Evolutionary conservation across 2,329 filamentous ascomycete genomes (phyloP).

Genomic region (Blastomyces silverae): DNA sequence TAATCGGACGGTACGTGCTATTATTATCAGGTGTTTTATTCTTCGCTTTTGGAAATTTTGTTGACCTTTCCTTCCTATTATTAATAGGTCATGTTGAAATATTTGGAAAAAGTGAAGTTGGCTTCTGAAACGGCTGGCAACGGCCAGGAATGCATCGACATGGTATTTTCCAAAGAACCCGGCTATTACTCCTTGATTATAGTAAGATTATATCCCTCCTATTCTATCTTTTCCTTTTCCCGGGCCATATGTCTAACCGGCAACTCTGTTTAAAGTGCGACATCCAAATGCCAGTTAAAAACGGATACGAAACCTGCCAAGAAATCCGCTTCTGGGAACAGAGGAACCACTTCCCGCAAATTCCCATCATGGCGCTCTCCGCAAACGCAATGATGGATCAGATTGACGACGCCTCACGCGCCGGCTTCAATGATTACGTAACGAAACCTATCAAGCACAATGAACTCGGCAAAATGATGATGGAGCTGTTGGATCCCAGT

Average conservation of each 20-base stretch:
- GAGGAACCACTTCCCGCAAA: constrained; percentile 41
- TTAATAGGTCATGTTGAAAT: constrained; percentile 43
- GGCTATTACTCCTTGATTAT: constrained; percentile 47
- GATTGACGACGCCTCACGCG: constrained; percentile 41
- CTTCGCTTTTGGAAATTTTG: neutral
- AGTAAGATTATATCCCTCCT: constrained; percentile 28
- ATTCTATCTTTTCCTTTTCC: too few relatives aligned
- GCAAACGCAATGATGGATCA: constrained; percentile 48
- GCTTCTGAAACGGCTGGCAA: constrained; percentile 42
- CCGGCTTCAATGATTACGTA: constrained; percentile 46
- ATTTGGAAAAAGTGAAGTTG: constrained; percentile 44
- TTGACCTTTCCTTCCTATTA: constrained; percentile 21
- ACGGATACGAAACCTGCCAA: constrained; percentile 44
- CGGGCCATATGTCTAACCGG: neutral
- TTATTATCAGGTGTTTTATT: neutral
- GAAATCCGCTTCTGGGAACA: constrained; percentile 44
- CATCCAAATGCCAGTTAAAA: constrained; percentile 47
- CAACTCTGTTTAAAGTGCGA: constrained; percentile 35
- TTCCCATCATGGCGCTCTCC: constrained; percentile 46
- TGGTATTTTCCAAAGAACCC: constrained; percentile 43
- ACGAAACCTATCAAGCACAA: constrained; percentile 48
- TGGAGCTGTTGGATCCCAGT: constrained; percentile 41
- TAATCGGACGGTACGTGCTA: constrained; percentile 41
- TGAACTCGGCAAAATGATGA: constrained; percentile 46
- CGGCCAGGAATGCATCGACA: constrained; percentile 44